phyloP scores from a whole-genome alignment of 2,329 filamentous ascomycete genomes.

The Exserohilum rostratum region DNA sequence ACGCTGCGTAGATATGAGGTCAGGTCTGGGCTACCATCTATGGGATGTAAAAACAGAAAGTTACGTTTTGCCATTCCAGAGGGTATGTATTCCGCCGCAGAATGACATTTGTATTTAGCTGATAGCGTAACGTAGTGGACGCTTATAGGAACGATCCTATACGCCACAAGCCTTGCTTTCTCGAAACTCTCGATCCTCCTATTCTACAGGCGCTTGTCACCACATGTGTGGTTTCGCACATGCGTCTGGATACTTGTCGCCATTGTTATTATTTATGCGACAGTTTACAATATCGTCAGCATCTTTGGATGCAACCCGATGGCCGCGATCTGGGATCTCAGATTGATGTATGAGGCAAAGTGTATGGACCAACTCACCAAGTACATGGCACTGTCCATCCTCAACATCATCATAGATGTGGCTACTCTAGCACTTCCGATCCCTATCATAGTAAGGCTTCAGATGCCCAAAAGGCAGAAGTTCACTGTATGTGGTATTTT shows the following conservation, averaged over 20 bases:
- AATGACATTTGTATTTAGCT: not conserved
- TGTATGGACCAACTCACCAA: not conserved
- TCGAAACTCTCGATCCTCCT: not conserved
- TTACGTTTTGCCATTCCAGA: not conserved
- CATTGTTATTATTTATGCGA: not conserved
- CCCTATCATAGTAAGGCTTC: not conserved
- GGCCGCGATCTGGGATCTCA: not conserved
- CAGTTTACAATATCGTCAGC: not conserved
- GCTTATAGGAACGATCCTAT: not conserved
- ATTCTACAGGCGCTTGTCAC: not conserved
- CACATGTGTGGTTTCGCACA: not conserved
- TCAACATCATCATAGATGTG: not conserved
- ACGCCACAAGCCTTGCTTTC: constrained; percentile 1
- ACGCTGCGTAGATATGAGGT: not conserved
- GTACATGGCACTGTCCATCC: constrained; percentile 2
- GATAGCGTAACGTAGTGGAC: not conserved
- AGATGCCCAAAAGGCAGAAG: constrained; percentile 1
- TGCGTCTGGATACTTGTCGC: not conserved
- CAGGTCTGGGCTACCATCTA: not conserved
- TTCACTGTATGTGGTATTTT: not conserved
- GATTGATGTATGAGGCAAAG: not conserved
- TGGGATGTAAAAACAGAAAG: not conserved
- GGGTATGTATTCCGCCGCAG: not conserved
- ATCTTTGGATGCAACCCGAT: constrained; percentile 1
- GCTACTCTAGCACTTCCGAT: not conserved